These are phyloP conservation scores for Rhodotorula toruloides DNA, from an alignment of 768 basidiomycete genomes.

Conservation along the genomic window DNA sequence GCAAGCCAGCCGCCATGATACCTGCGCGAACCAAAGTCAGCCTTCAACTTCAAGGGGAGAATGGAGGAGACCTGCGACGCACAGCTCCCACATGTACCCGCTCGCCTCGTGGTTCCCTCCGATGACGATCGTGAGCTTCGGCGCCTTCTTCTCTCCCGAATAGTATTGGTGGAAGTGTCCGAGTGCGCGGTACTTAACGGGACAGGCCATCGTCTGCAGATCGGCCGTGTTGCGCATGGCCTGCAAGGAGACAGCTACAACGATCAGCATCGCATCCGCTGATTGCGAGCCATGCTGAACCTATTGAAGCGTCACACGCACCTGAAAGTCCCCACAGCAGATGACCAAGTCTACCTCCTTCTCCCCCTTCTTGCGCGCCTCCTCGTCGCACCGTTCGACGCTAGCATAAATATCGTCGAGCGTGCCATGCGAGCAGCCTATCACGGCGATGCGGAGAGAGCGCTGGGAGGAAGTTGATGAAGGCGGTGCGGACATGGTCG, in stretches of 20 bases:
- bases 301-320: conserved; percentile 13
- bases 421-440: conserved; percentile 93
- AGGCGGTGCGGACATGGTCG: neutral
- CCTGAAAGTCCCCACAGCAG: conserved; percentile 86
- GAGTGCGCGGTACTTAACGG: conserved; percentile 75
- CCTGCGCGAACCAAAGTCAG: conserved; percentile 48
- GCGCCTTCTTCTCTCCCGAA: conserved; percentile 71
- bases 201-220: conserved; percentile 83
- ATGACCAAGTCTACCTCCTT: conserved; percentile 77
- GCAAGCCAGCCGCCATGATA: conserved; percentile 98
- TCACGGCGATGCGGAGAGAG: conserved; percentile 64
- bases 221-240: conserved; percentile 81
- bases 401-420: conserved; percentile 76
- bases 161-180: conserved; percentile 86
- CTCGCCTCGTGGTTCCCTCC: conserved; percentile 98
- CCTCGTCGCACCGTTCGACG: conserved; percentile 59
- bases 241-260: conserved; percentile 47
- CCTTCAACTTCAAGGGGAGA: neutral
- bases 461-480: neutral
- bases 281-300: neutral
- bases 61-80: conserved; percentile 44
- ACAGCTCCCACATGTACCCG: conserved; percentile 95
- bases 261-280: no score
- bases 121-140: conserved; percentile 83
- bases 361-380: conserved; percentile 65